phyloP scores from a whole-genome alignment of 306 rosid species.

The Erythrophleum fordii region DNA sequence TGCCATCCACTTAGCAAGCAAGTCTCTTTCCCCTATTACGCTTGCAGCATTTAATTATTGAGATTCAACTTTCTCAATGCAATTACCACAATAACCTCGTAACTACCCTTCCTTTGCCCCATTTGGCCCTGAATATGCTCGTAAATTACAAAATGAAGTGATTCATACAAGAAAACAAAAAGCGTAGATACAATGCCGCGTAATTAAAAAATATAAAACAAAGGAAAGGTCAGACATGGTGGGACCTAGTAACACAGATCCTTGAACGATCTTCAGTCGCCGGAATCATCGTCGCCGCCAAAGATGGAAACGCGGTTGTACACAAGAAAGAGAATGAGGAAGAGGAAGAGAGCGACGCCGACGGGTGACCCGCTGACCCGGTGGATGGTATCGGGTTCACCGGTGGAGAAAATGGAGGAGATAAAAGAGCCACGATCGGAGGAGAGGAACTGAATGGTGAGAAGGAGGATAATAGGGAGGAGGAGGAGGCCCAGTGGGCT shows the following conservation, averaged over 20 bases:
- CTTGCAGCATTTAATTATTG: not conserved
- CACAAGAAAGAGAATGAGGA: conserved; percentile 68
- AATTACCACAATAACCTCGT: conserved; percentile 1
- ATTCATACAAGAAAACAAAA: not conserved
- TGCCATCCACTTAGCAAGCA: not conserved
- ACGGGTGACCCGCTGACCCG: conserved; percentile 80
- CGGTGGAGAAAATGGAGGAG: conserved; percentile 71
- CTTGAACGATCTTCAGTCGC: conserved; percentile 43
- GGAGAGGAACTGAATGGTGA: conserved; percentile 86
- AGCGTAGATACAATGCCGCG: not conserved
- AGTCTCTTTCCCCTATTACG: no score
- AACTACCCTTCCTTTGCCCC: not conserved
- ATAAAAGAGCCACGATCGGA: conserved; percentile 82
- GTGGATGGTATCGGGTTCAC: conserved; percentile 86
- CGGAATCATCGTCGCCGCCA: conserved; percentile 69
- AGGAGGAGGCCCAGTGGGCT: conserved; percentile 87
- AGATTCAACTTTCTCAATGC: not conserved
- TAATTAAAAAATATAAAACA: not conserved
- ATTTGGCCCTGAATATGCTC: not conserved
- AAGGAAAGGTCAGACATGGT: not conserved
- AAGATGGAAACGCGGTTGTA: conserved; percentile 76
- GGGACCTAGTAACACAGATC: conserved; percentile 32
- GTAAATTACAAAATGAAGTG: not conserved
- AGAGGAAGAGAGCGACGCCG: conserved; percentile 81
- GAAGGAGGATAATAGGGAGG: conserved; percentile 82